These are phyloP conservation scores for Zygosaccharomyces siamensis DNA, from an alignment of 805 yeast genomes.

Conservation along the genomic window DNA sequence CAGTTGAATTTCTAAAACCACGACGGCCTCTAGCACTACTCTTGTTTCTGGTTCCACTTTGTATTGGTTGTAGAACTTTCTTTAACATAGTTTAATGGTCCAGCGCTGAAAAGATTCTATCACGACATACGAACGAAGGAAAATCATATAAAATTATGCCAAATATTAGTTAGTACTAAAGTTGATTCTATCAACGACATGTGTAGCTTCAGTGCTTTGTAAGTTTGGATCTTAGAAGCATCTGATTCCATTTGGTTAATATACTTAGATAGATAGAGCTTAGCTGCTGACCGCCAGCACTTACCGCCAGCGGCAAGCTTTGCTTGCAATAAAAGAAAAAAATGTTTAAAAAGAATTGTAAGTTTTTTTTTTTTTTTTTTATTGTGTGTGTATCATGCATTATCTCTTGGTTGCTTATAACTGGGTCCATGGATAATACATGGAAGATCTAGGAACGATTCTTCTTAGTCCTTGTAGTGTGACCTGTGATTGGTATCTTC, in stretches of 20 bases:
- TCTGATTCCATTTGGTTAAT: neutral
- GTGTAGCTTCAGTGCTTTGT: neutral
- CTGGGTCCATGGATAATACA: constrained; percentile 33
- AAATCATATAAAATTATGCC: neutral
- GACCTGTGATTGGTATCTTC: constrained; percentile 48
- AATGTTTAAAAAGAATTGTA: neutral
- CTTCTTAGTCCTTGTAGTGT: constrained; percentile 47
- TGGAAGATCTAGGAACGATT: constrained; percentile 29
- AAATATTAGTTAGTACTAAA: neutral
- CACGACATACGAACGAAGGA: neutral
- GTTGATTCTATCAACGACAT: neutral
- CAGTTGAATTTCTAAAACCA: neutral
- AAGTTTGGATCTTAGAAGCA: neutral
- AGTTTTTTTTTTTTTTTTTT: neutral
- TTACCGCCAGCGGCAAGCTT: neutral
- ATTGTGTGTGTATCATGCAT: neutral
- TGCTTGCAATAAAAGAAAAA: neutral
- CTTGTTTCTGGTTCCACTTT: neutral
- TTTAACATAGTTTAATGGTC: neutral
- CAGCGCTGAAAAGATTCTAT: constrained; percentile 2
- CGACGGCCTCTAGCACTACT: neutral
- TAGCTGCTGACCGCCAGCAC: constrained; percentile 3
- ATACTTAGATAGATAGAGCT: constrained; percentile 2
- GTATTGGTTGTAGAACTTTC: neutral
- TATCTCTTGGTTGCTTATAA: constrained; percentile 12